Conservation (phyloP, 768 basidiomycete genomes). For the Suillus fuscotomentosus region DNA sequence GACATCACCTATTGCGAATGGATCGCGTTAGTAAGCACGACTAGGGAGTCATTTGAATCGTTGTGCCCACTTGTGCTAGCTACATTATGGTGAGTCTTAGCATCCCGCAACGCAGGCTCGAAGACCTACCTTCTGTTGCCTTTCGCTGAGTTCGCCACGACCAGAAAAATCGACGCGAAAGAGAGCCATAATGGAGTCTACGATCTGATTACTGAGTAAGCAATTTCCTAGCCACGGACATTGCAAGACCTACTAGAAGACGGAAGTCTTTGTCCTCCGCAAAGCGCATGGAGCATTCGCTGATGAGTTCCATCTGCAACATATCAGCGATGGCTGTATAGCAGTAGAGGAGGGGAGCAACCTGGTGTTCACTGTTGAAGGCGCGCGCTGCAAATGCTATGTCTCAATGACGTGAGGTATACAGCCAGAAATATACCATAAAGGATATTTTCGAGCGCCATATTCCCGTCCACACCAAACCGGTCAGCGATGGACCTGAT, state of each 20-base stretch:
- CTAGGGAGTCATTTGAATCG: neutral
- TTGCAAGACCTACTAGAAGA: conserved; percentile 48
- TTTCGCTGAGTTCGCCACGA: conserved; percentile 89
- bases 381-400: conserved; percentile 62
- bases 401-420: conserved; percentile 3
- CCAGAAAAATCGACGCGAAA: conserved; percentile 95
- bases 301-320: conserved; percentile 83
- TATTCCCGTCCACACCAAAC: conserved; percentile 88
- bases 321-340: conserved; percentile 9
- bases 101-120: neutral
- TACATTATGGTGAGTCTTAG: conserved; percentile 30
- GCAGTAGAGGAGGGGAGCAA: conserved; percentile 23
- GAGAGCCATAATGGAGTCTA: conserved; percentile 96
- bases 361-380: conserved; percentile 92
- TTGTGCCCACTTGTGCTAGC: conserved; percentile 71
- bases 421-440: conserved; percentile 53
- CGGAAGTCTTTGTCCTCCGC: conserved; percentile 87
- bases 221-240: neutral
- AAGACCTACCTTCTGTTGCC: conserved; percentile 77
- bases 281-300: conserved; percentile 83
- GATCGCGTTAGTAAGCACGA: neutral
- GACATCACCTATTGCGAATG: conserved; percentile 69
- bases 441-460: conserved; percentile 89
- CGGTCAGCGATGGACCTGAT: conserved; percentile 89
- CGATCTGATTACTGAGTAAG: conserved; percentile 54